A percentile compares a stretch with the other conserved stretches of the same genome.
phyloP scores from a whole-genome alignment of 805 yeast genomes.

The Candida ipomoeae region DNA sequence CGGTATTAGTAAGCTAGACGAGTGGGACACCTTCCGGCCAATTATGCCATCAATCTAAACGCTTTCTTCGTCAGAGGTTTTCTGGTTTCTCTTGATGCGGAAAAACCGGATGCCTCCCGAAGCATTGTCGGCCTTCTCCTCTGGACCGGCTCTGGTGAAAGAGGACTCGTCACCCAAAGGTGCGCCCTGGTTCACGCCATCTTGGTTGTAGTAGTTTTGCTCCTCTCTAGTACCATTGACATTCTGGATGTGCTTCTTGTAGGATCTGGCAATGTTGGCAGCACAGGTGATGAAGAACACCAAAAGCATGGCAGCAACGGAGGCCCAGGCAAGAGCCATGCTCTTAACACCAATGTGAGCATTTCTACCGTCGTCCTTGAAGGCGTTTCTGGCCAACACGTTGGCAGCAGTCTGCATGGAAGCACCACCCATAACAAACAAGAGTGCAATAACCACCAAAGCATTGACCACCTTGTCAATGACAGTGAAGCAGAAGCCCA shows the following conservation, averaged over 20 bases:
- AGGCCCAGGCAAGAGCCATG: slow-evolving; percentile 69
- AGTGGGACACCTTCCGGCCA: background rate
- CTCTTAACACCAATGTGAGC: slow-evolving; percentile 54
- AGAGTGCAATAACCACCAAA: slow-evolving; percentile 47
- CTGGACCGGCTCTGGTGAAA: slow-evolving; percentile 37
- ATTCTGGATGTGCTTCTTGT: slow-evolving; percentile 46
- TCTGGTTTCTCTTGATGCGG: slow-evolving; percentile 58
- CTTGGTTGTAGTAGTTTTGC: slow-evolving; percentile 17
- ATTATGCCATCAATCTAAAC: slow-evolving; percentile 22
- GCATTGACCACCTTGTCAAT: slow-evolving; percentile 53
- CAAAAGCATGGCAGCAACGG: slow-evolving; percentile 50
- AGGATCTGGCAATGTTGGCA: slow-evolving; percentile 45
- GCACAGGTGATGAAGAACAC: slow-evolving; percentile 52
- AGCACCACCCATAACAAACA: slow-evolving; percentile 60
- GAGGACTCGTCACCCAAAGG: slow-evolving; percentile 38
- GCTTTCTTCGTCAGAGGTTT: slow-evolving; percentile 42
- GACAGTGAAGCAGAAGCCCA: slow-evolving; percentile 53
- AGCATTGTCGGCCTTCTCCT: slow-evolving; percentile 37
- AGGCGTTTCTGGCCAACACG: slow-evolving; percentile 72
- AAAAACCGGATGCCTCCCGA: slow-evolving; percentile 68
- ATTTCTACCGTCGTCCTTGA: slow-evolving; percentile 42
- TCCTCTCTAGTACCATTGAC: slow-evolving; percentile 23
- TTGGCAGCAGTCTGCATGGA: slow-evolving; percentile 70
- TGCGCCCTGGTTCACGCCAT: slow-evolving; percentile 18
- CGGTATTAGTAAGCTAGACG: slow-evolving; percentile 1